Conservation (phyloP, 2,329 filamentous ascomycete genomes). For the Chrysosporium keratinophilum region DNA sequence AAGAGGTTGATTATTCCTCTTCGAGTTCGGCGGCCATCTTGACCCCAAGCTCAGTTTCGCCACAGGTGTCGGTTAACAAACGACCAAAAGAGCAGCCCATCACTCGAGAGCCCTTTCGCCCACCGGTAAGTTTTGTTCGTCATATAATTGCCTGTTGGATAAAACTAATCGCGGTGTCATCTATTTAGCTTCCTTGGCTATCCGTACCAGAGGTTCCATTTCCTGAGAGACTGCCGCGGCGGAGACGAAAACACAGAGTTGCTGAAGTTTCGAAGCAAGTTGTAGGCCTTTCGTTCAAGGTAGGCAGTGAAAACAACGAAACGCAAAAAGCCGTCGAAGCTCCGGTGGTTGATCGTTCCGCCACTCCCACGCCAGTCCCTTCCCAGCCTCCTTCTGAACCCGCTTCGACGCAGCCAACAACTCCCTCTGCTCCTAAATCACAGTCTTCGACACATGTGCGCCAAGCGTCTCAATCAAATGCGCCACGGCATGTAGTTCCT, state of each 20-base stretch:
- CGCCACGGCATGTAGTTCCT: conserved; percentile 37
- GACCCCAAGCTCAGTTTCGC: not conserved
- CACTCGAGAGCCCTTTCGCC: conserved; percentile 18
- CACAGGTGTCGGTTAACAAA: conserved; percentile 18
- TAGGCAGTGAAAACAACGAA: conserved; percentile 20
- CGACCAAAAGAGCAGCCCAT: conserved; percentile 15
- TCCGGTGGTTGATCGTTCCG: conserved; percentile 22
- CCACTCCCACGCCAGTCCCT: conserved; percentile 49
- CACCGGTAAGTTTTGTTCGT: conserved; percentile 21
- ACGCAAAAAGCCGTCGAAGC: conserved; percentile 17
- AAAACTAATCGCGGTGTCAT: conserved; percentile 1
- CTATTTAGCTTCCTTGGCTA: conserved; percentile 47
- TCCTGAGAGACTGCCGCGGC: conserved; percentile 41
- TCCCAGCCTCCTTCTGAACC: conserved; percentile 49
- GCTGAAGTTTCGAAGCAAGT: conserved; percentile 27
- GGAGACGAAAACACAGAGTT: conserved; percentile 34
- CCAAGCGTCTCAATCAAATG: conserved; percentile 25
- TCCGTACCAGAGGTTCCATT: conserved; percentile 47
- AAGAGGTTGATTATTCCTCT: conserved; percentile 17
- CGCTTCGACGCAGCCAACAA: conserved; percentile 46
- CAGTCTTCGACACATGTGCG: conserved; percentile 24
- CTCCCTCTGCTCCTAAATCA: conserved; percentile 42
- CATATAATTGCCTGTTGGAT: not conserved
- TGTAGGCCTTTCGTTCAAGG: conserved; percentile 45
- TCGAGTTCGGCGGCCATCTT: not conserved